Base-by-base conservation (phyloP, 352 stramenopile species). In the Aphanomyces cochlioides region DNA sequence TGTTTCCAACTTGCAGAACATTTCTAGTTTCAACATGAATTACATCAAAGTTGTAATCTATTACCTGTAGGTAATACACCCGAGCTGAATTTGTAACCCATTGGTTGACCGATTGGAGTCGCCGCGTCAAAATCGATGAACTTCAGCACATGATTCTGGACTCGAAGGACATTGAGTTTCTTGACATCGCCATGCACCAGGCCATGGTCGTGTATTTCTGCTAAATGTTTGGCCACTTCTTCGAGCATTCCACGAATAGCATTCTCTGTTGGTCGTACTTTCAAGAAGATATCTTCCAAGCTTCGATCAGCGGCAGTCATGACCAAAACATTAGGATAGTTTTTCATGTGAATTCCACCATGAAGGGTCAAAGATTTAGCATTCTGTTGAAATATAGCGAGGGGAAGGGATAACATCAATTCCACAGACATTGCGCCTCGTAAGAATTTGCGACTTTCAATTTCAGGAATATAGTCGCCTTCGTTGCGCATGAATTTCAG, bases 181-280 rank as follows among this genome's bases (percentile, higher is more conserved):
- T 75, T 75, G 1, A 75, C 13, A 59, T 75, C 71, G 19, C 71
- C 71, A 47, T 75, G 71, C 5, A 74, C 47, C 12, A 75, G 7
- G 21, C 21, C 34, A 15, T 13, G 8, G 5, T 10, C n/a, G 38
- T 67, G 60, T 1, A 67, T 17, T 6, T 57, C n/a, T 15, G 19
- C 2, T 2, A 67, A 37, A 17, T 36, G 15, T 8, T 8, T 56
- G 4, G 38, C 60, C 8, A 67, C 34, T 58, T 67, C n/a, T 1
- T 67, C 8, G 15, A 58, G 19, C 15, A 10, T n/a, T 5, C n/a
- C 13, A 17, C 36, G n/a, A 6, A 37, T 58, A n/a, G 48, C 21
- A 13, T 17, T 43, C 7, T 28, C 21, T 3, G 56, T 45, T 36
- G 56, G 56, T 36, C 56, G 56, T 15, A 45, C 28, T 36, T 40